Base-by-base conservation (phyloP, 129 eudicot genomes). In the sunflower (Helianthus annuus) region DNA sequence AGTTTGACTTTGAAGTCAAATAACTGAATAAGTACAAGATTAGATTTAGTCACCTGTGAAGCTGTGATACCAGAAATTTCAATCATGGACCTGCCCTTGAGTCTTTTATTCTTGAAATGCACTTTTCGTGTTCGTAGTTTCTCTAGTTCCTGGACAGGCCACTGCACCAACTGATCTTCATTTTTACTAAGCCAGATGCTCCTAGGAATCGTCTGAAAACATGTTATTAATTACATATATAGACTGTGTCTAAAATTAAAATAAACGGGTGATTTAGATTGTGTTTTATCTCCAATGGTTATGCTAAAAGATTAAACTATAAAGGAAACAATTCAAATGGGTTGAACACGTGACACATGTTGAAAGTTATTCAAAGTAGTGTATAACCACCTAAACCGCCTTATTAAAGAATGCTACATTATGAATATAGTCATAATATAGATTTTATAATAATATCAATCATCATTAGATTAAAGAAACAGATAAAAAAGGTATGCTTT, bases 121-220 rank as follows among this genome's bases (percentile, higher is more conserved):
- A 84, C 83, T 77, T 74, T 53, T 29, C 77, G 76, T 63, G 46
- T 27, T 1, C 83, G 80, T 16, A 84, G 69, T 48, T 64, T 80
- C 57, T 82, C 88, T 1, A 87, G 75, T 64, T 87, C 96, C 10
- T 62, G 56, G 13, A 88, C 80, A 0, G 94, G 90, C 94, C 94
- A 88, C 70, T 88, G 94, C 27, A 88, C 66, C 79, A 88, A 66
- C 53, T 88, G 95, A 22, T 85, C 79, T 53, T 85, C 79, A 6
- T 44, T 65, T 29, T 70, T 59, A 32, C 81, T 77, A 44, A 86
- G 88, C 90, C 86, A 82, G 53, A 90, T 54, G 54, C 54, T 76
- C 36, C 93, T 80, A 0, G 96, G 96, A 74, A 90, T 76, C 1
- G 83, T 69, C 88, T 90, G 78, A 2, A 46, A 66, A 77, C 57